Percentiles rank a stretch among this genome's conserved stretches.
These are phyloP conservation scores for Aspergillus hiratsukae DNA, from an alignment of 2,329 filamentous ascomycete species.

Conservation along the genomic window DNA sequence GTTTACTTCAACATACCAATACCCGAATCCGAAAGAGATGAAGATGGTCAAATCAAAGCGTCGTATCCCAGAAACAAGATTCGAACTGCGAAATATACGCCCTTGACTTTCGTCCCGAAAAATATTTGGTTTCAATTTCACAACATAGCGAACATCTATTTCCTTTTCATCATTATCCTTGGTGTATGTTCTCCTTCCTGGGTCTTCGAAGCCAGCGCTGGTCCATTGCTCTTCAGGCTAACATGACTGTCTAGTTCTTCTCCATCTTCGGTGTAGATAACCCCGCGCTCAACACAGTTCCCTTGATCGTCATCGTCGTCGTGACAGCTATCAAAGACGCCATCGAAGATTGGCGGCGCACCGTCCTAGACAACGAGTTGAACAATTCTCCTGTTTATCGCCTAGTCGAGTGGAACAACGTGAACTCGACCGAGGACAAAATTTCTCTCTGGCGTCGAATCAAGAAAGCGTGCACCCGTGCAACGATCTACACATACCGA, in stretches of 20 bases:
- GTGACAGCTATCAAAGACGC: conserved; percentile 92
- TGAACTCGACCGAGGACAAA: conserved; percentile 85
- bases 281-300: conserved; percentile 82
- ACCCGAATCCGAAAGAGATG: conserved; percentile 69
- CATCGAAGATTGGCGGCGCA: conserved; percentile 91
- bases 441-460: conserved; percentile 79
- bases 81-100: conserved; percentile 94
- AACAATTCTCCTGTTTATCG: conserved; percentile 96
- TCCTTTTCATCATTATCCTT: conserved; percentile 92
- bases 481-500: conserved; percentile 52
- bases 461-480: conserved; percentile 79
- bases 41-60: conserved; percentile 68
- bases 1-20: conserved; percentile 80
- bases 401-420: conserved; percentile 82
- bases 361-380: conserved; percentile 82
- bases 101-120: conserved; percentile 90
- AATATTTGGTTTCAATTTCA: conserved; percentile 98
- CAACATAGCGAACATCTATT: conserved; percentile 97
- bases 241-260: conserved; percentile 64
- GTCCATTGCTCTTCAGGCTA: conserved; percentile 12
- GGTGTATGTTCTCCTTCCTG: conserved; percentile 60
- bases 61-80: conserved; percentile 91
- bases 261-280: conserved; percentile 91
- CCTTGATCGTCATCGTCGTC: conserved; percentile 84
- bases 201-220: not conserved